A percentile compares a stretch with the other conserved stretches of the same genome.
phyloP scores from a whole-genome alignment of 352 stramenopile genomes.

The Phytophthora fragariaefolia region DNA sequence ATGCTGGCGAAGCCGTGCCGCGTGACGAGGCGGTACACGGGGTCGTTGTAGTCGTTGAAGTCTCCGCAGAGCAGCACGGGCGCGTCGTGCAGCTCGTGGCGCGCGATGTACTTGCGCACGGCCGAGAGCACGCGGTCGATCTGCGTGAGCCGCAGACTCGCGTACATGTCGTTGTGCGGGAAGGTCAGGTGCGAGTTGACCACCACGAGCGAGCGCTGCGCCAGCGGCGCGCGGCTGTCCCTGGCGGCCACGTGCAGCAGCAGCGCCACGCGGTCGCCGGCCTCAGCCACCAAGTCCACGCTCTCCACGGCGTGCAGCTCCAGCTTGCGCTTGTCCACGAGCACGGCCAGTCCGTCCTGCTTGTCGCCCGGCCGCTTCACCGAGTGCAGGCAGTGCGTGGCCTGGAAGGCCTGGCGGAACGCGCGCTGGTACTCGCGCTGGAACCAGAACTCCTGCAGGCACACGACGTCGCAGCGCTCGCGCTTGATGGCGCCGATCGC shows the following conservation, averaged over 20 bases:
- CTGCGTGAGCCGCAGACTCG: constrained; percentile 78
- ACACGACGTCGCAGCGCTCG: constrained; percentile 79
- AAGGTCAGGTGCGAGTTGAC: constrained; percentile 90
- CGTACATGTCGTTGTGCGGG: constrained; percentile 81
- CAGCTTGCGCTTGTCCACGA: constrained; percentile 79
- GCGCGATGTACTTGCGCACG: constrained; percentile 69
- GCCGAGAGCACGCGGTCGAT: constrained; percentile 81
- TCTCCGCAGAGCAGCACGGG: constrained; percentile 86
- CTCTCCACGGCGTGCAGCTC: constrained; percentile 82
- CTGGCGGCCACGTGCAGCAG: constrained; percentile 85
- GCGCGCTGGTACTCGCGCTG: constrained; percentile 74
- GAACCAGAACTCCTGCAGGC: constrained; percentile 90
- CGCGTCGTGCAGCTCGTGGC: constrained; percentile 68
- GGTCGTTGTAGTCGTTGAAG: constrained; percentile 90
- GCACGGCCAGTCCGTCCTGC: constrained; percentile 82
- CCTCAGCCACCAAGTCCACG: constrained; percentile 75
- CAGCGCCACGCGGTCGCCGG: constrained; percentile 83
- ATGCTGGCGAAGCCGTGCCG: constrained; percentile 78
- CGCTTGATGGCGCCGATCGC: constrained; percentile 76
- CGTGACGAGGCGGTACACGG: constrained; percentile 78
- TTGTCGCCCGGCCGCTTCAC: constrained; percentile 81
- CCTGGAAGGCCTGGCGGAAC: constrained; percentile 68
- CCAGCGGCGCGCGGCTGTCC: constrained; percentile 57
- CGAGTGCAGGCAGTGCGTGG: constrained; percentile 75
- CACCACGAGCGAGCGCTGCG: constrained; percentile 78